Evolutionary conservation across 108 stramenopile species (phyloP), one percentile per base, ranked within the genome.

Genomic region (Nitzschia sp.): DNA sequence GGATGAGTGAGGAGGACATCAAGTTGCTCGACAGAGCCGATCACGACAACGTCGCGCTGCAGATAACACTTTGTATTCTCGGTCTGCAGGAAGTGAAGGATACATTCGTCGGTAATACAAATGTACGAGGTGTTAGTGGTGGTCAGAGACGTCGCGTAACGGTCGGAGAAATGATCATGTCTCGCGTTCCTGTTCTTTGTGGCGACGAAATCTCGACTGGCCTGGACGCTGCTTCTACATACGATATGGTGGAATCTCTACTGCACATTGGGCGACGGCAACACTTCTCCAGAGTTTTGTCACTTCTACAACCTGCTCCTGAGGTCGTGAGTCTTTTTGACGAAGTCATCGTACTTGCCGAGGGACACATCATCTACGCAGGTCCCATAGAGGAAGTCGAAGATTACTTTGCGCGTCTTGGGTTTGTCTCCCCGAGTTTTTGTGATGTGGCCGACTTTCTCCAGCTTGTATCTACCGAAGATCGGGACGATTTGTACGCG

Each of bases 291-390:
- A 63, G 86, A n/a, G 77, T 96, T 15, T 75, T 94, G 17, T 77
- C 89, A 21, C 82, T 97, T 46, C 73, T 95, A 5, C 96, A 97
- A 68, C 93, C 96, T 19, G 74, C 88, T 4, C 94, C 92, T 8
- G 95, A 97, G 66, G 89, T 89, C 21, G 93, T 94, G 55, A 88
- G 86, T 60, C 78, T 95, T 64, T 96, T 96, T 59, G 92, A 94
- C 47, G 72, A 95, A 21, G 74, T 94, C 9, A 79, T 97, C 59
- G 70, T 97, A 23, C 46, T 87, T 33, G 76, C 87, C 23, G 95
- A 88, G 62, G 86, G 96, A 17, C 71, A 57, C 28, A 34, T 95
- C 24, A 81, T 96, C 45, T 94, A 88, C 70, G 82, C 93, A 6
- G 96, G 95, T 3, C 88, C 86, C 47, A 83, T 93, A 29, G 88